These are phyloP conservation scores for Mycena chlorophos DNA, from an alignment of 768 basidiomycete genomes.

Conservation along the genomic window DNA sequence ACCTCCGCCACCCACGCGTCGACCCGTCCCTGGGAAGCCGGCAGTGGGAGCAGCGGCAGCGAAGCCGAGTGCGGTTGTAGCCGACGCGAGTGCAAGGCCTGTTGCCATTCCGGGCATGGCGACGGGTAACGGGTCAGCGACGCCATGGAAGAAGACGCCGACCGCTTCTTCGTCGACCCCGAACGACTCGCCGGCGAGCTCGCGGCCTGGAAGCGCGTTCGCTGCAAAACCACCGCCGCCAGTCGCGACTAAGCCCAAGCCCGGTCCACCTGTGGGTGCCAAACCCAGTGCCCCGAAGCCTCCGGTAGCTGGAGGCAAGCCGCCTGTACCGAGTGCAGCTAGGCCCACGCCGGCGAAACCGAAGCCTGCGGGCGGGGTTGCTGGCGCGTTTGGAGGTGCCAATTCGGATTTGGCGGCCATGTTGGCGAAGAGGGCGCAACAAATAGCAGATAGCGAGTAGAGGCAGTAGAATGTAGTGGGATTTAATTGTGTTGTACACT, in stretches of 20 bases:
- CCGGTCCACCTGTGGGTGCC: conserved; percentile 46
- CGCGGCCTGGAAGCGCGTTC: conserved; percentile 52
- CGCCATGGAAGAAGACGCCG: conserved; percentile 71
- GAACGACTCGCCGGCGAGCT: conserved; percentile 43
- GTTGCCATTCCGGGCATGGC: conserved; percentile 80
- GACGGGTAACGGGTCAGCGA: conserved; percentile 62
- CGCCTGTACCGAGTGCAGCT: conserved; percentile 60
- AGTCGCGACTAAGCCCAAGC: conserved; percentile 64
- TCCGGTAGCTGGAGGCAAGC: conserved; percentile 48
- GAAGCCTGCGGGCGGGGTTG: conserved; percentile 45
- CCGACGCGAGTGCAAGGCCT: conserved; percentile 71
- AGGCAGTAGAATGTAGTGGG: too few relatives aligned
- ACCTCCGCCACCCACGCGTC: conserved; percentile 70
- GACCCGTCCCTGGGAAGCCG: conserved; percentile 39
- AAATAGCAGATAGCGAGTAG: conserved; percentile 50
- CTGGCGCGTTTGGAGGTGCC: conserved; percentile 36
- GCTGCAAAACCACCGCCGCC: conserved; percentile 59
- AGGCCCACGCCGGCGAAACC: conserved; percentile 42
- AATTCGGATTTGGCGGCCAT: conserved; percentile 77
- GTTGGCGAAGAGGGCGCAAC: conserved; percentile 80
- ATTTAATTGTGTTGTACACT: too few relatives aligned
- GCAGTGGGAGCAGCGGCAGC: conserved; percentile 37
- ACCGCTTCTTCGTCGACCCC: conserved; percentile 31
- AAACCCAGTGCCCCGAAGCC: conserved; percentile 45
- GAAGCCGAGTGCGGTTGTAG: conserved; percentile 40